Base-by-base conservation (phyloP, 306 rosid species). In the Prunus kanzakura region DNA sequence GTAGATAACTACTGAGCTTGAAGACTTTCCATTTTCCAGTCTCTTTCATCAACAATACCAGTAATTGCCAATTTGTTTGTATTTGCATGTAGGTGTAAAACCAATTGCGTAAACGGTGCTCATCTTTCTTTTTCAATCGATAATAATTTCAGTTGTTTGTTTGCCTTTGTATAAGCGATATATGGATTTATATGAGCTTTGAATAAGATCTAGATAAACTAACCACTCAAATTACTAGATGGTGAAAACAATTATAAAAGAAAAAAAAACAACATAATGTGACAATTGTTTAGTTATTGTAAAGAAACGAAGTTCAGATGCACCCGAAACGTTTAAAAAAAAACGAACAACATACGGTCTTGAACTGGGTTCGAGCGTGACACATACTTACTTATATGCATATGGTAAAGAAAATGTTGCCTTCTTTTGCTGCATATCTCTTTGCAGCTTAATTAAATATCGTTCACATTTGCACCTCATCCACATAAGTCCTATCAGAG, bases 1-100 rank as follows among this genome's bases (percentile, higher is more conserved):
- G 22, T 16, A n/a, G 68, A 64, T 18, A 64, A 32, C 7, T 16
- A 29, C 22, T 29, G 41, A 4, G 1, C 23, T 30, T 35, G 46
- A 64, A 64, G 23, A 64, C 69, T 64, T 60, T 60, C 35, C 64
- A 60, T 16, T 25, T 15, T 60, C 65, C 18, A 2, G 64, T 23
- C 15, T 58, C 29, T 58, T 27, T 27, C 35, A 60, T 27, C 1
- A 13, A 63, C 18, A 29, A 14, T 23, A 23, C 19, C 47, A 64
- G 69, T 35, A 64, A 64, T 9, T 64, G 69, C 25, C 23, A 64
- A 18, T 35, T 9, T 64, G 69, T 64, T 64, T 64, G 69, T 35
- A 64, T 64, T 35, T 64, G 69, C 49, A 64, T 18, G 47, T 64
- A 32, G 27, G n/a, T 27, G 43, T 27, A 64, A 18, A 64, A 46